phyloP scores from a whole-genome alignment of 2,329 filamentous ascomycete genomes.

The Parastagonospora nodorum region DNA sequence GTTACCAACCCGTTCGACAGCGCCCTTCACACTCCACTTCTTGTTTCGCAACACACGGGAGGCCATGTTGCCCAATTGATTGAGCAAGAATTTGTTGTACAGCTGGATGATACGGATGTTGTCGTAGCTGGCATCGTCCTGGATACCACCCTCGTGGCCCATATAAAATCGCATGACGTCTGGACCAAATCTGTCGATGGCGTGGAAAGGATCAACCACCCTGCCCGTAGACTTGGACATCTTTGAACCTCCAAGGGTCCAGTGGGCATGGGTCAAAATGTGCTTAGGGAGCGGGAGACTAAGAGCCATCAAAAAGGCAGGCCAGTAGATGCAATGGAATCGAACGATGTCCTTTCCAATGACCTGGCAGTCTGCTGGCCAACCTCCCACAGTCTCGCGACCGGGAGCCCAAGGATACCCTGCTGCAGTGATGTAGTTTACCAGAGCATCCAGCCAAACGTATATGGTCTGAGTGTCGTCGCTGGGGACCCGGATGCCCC shows the following conservation, averaged over 20 bases:
- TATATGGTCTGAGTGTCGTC: conserved; percentile 91
- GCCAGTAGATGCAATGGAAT: conserved; percentile 98
- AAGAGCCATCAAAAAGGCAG: conserved; percentile 89
- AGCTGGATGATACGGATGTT: conserved; percentile 75
- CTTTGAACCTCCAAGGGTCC: conserved; percentile 89
- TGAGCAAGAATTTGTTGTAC: conserved; percentile 80
- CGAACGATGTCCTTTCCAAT: conserved; percentile 94
- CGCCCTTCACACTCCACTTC: conserved; percentile 69
- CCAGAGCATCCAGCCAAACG: conserved; percentile 94
- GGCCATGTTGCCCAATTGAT: conserved; percentile 79
- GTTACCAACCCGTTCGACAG: conserved; percentile 53
- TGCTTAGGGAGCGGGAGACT: conserved; percentile 77
- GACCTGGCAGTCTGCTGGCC: conserved; percentile 91
- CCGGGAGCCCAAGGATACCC: conserved; percentile 82
- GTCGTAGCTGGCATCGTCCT: conserved; percentile 80
- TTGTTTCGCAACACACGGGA: conserved; percentile 71
- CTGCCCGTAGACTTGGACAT: conserved; percentile 98
- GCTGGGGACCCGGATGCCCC: conserved; percentile 88
- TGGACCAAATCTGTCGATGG: conserved; percentile 83
- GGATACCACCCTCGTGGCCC: conserved; percentile 76
- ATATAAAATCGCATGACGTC: conserved; percentile 92
- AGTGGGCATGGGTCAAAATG: conserved; percentile 89
- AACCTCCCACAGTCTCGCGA: conserved; percentile 66
- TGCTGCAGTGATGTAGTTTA: conserved; percentile 89
- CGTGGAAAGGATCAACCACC: conserved; percentile 92